Evolutionary conservation across 345 rosid species (phyloP).

Genomic region (Syzygium jambos): DNA sequence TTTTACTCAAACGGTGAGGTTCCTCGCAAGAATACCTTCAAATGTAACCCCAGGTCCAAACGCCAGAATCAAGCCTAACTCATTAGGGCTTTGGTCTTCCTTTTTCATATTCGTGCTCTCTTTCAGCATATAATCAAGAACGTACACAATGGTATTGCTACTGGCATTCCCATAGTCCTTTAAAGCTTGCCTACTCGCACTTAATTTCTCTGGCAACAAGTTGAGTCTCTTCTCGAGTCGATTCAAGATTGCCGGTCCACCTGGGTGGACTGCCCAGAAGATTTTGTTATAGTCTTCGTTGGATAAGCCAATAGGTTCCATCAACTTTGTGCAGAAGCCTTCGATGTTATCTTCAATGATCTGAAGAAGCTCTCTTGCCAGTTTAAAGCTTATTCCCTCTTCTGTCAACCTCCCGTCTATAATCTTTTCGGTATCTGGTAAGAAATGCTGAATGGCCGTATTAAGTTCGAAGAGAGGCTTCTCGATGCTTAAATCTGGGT

Average conservation of each 20-base stretch:
- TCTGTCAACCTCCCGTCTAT: slow-evolving; percentile 90
- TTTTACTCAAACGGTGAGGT: slow-evolving; percentile 30
- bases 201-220: slow-evolving; percentile 66
- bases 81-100: slow-evolving; percentile 13
- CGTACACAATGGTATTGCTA: slow-evolving; percentile 87
- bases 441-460: slow-evolving; percentile 74
- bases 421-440: slow-evolving; percentile 65
- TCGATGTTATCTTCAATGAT: slow-evolving; percentile 85
- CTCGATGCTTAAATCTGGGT: slow-evolving; percentile 43
- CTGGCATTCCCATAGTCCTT: slow-evolving; percentile 95
- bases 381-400: slow-evolving; percentile 85
- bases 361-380: slow-evolving; percentile 84
- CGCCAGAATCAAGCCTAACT: slow-evolving; percentile 83
- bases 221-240: slow-evolving; percentile 71
- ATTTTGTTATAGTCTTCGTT: slow-evolving; percentile 54
- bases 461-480: slow-evolving; percentile 87
- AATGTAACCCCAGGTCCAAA: slow-evolving; percentile 98
- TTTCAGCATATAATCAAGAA: slow-evolving; percentile 83
- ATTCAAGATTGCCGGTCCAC: slow-evolving; percentile 94
- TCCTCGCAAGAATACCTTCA: slow-evolving; percentile 93
- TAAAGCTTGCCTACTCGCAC: slow-evolving; percentile 74
- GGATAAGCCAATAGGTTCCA: slow-evolving; percentile 31
- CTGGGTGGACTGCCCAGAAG: slow-evolving; percentile 99
- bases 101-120: slow-evolving; percentile 42
- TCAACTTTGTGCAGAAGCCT: slow-evolving; percentile 62